phyloP scores from a whole-genome alignment of 768 basidiomycete genomes.

The Strobilomyces echinocephalus region DNA sequence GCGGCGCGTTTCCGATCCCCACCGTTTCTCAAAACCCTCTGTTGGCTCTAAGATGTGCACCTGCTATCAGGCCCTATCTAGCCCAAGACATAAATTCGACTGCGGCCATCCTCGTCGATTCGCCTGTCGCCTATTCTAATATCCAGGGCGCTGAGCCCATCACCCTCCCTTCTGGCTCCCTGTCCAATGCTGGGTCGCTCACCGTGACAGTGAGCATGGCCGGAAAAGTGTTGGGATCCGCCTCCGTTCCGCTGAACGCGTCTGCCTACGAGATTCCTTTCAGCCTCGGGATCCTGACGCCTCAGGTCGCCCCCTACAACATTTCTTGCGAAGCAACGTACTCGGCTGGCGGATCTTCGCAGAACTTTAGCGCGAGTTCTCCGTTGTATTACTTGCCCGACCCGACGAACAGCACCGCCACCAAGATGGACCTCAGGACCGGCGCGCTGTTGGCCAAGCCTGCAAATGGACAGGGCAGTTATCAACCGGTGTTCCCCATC shows the following conservation, averaged over 20 bases:
- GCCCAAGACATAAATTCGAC: slow-evolving; percentile 43
- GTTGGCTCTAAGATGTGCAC: slow-evolving; percentile 53
- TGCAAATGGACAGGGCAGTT: slow-evolving; percentile 43
- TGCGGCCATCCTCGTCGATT: slow-evolving; percentile 48
- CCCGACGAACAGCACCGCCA: slow-evolving; percentile 44
- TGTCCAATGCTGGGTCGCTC: slow-evolving; percentile 27
- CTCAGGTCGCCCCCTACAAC: slow-evolving; percentile 32
- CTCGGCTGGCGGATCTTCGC: slow-evolving; percentile 32
- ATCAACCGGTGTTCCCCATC: slow-evolving; percentile 46
- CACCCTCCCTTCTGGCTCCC: slow-evolving; percentile 26
- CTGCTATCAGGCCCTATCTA: slow-evolving; percentile 55
- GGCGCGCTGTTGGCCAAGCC: slow-evolving; percentile 50
- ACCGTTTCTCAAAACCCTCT: slow-evolving; percentile 37
- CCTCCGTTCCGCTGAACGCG: slow-evolving; percentile 47
- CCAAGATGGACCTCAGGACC: slow-evolving; percentile 58
- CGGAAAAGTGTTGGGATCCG: slow-evolving; percentile 41
- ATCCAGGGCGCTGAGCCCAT: slow-evolving; percentile 45
- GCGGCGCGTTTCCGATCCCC: slow-evolving; percentile 43
- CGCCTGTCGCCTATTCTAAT: slow-evolving; percentile 42
- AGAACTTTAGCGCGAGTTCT: slow-evolving; percentile 41
- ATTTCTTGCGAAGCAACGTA: slow-evolving; percentile 27
- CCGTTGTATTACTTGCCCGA: slow-evolving; percentile 46
- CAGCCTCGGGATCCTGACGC: slow-evolving; percentile 40
- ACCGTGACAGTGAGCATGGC: slow-evolving; percentile 42
- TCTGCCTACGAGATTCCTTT: slow-evolving; percentile 47